phyloP scores from a whole-genome alignment of 495 filamentous ascomycete species.

The Penicillium waksmanii region DNA sequence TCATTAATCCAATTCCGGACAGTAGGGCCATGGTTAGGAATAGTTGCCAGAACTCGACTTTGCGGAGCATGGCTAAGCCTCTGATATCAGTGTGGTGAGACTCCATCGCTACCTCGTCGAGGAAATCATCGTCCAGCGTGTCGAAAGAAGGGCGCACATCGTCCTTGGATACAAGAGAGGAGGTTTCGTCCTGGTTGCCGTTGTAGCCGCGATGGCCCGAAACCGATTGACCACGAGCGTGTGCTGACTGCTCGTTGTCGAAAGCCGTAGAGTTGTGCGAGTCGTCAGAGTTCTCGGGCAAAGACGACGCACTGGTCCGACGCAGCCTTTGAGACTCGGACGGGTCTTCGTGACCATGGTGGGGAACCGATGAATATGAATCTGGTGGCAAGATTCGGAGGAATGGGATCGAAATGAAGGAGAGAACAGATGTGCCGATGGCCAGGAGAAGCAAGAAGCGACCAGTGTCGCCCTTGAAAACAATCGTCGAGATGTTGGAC shows the following conservation, averaged over 20 bases:
- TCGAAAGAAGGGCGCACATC: constrained; percentile 35
- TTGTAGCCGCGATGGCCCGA: constrained; percentile 42
- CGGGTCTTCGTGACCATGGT: constrained; percentile 39
- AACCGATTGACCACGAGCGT: constrained; percentile 40
- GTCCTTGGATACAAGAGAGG: constrained; percentile 77
- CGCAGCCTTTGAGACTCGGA: constrained; percentile 62
- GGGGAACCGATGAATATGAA: constrained; percentile 68
- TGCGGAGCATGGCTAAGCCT: constrained; percentile 75
- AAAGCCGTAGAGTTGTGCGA: constrained; percentile 52
- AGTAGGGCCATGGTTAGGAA: constrained; percentile 85
- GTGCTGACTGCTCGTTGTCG: constrained; percentile 32
- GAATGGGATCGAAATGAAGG: constrained; percentile 77
- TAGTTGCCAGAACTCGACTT: constrained; percentile 86
- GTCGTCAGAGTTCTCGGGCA: constrained; percentile 56
- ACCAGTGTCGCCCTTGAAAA: constrained; percentile 84
- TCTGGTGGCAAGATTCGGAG: constrained; percentile 68
- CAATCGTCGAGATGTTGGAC: constrained; percentile 70
- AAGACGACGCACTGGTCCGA: constrained; percentile 50
- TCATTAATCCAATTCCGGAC: constrained; percentile 95
- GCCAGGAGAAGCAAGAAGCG: constrained; percentile 80
- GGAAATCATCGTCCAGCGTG: constrained; percentile 43
- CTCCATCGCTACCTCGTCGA: constrained; percentile 46
- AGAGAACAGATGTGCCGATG: constrained; percentile 74
- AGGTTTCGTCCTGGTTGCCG: constrained; percentile 68
- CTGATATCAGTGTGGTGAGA: constrained; percentile 86